Percentiles rank a stretch among this genome's conserved stretches.
These are phyloP conservation scores for Trichoderma gracile DNA, from an alignment of 2,329 filamentous ascomycete genomes.

Conservation along the genomic window DNA sequence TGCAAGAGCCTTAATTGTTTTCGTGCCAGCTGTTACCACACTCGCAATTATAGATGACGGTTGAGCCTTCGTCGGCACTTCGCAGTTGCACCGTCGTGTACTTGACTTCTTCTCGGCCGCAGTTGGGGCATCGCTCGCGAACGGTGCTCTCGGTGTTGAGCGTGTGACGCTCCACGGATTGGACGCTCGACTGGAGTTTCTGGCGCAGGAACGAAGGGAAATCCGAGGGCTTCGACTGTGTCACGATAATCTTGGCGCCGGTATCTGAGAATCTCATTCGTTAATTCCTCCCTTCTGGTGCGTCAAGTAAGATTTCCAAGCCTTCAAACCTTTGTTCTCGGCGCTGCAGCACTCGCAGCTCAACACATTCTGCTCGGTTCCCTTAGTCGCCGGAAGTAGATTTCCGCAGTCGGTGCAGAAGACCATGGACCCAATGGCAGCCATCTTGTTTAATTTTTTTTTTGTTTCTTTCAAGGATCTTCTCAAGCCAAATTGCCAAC, in stretches of 20 bases:
- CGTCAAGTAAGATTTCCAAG: conserved; percentile 2
- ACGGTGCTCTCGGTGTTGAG: conserved; percentile 70
- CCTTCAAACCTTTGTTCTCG: conserved; percentile 70
- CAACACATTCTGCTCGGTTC: conserved; percentile 72
- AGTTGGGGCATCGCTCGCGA: conserved; percentile 73
- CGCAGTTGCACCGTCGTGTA: conserved; percentile 84
- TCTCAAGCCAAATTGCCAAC: conserved; percentile 5
- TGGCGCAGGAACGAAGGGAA: conserved; percentile 89
- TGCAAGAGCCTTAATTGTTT: conserved; percentile 52
- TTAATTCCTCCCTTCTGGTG: conserved; percentile 22
- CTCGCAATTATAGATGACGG: conserved; percentile 85
- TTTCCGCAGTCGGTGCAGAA: conserved; percentile 95
- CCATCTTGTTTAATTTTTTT: conserved; percentile 57
- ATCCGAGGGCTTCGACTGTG: conserved; percentile 81
- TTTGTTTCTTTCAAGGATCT: neutral
- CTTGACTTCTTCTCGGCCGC: conserved; percentile 77
- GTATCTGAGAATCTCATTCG: conserved; percentile 55
- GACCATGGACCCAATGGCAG: conserved; percentile 84
- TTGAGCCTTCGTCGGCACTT: conserved; percentile 92
- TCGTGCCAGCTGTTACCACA: conserved; percentile 66
- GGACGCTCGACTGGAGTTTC: conserved; percentile 79
- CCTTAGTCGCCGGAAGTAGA: conserved; percentile 77
- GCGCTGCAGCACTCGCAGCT: conserved; percentile 84
- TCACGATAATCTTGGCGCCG: conserved; percentile 73
- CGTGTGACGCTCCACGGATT: conserved; percentile 76